Conservation (phyloP, 805 yeast species). For the Saturnispora gosingensis region DNA sequence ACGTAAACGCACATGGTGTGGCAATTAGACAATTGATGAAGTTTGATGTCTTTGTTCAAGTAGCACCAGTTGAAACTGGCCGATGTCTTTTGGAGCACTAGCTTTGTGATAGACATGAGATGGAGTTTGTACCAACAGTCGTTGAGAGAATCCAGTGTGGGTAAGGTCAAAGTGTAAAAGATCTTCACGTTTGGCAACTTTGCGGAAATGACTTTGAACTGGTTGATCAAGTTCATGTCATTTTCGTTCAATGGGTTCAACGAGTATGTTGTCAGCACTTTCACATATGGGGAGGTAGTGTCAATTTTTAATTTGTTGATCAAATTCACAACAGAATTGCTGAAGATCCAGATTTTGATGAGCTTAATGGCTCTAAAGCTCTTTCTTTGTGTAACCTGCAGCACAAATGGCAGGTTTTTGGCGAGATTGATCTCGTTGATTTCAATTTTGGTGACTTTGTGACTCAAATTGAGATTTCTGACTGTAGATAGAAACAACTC, state of each 20-base stretch:
- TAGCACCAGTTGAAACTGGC: constrained; percentile 5
- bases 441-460: constrained; percentile 3
- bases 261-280: constrained; percentile 2
- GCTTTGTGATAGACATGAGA: not conserved
- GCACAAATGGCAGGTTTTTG: not conserved
- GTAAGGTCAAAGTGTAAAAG: constrained; percentile 5
- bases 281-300: not conserved
- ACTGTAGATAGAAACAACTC: not conserved
- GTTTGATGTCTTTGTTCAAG: not conserved
- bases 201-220: not conserved
- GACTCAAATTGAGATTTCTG: not conserved
- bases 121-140: constrained; percentile 1
- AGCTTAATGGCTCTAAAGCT: not conserved
- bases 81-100: constrained; percentile 6
- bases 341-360: constrained; percentile 5
- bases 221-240: constrained; percentile 3
- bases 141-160: constrained; percentile 4
- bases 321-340: not conserved
- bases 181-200: not conserved
- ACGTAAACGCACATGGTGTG: constrained; percentile 2
- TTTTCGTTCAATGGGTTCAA: constrained; percentile 1
- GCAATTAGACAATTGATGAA: constrained; percentile 1
- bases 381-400: not conserved
- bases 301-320: not conserved
- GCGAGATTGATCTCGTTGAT: constrained; percentile 1